Evolutionary conservation across 257 asterid genomes (phyloP).

Genomic region (Lavandula angustifolia): DNA sequence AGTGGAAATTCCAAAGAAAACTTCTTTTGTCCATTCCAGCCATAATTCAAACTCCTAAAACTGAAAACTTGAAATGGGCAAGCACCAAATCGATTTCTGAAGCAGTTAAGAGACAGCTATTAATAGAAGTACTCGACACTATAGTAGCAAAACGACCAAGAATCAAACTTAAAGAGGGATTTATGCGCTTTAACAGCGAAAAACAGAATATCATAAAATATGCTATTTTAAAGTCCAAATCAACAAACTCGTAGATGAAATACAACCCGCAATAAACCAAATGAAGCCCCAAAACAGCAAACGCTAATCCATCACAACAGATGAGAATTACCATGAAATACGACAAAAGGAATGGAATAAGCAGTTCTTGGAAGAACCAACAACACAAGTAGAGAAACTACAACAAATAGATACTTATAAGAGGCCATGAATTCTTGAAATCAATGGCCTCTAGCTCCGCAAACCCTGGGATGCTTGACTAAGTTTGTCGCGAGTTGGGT

Average conservation of each 20-base stretch:
- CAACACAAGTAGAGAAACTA: constrained; percentile 26
- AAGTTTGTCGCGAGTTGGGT: constrained; percentile 19
- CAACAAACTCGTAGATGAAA: neutral
- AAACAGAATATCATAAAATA: constrained; percentile 6
- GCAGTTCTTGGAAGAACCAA: constrained; percentile 43
- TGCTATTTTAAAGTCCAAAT: constrained; percentile 3
- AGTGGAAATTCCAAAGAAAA: neutral
- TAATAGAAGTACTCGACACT: neutral
- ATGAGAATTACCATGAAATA: constrained; percentile 67
- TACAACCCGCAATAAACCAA: neutral
- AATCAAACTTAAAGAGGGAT: neutral
- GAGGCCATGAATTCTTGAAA: constrained; percentile 34
- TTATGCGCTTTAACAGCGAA: neutral
- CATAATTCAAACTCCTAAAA: constrained; percentile 9
- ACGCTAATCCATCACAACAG: constrained; percentile 6
- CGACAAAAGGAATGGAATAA: constrained; percentile 67
- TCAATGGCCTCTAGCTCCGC: constrained; percentile 23
- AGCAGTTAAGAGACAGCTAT: neutral
- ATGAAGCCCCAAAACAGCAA: neutral
- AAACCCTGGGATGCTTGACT: constrained; percentile 4
- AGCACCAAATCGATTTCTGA: constrained; percentile 11
- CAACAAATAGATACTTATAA: constrained; percentile 26
- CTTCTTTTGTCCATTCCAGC: constrained; percentile 9
- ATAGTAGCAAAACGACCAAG: constrained; percentile 5
- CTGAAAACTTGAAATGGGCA: neutral